These are phyloP conservation scores for Cantharellus anzutake DNA, from an alignment of 768 basidiomycete genomes.

Conservation along the genomic window DNA sequence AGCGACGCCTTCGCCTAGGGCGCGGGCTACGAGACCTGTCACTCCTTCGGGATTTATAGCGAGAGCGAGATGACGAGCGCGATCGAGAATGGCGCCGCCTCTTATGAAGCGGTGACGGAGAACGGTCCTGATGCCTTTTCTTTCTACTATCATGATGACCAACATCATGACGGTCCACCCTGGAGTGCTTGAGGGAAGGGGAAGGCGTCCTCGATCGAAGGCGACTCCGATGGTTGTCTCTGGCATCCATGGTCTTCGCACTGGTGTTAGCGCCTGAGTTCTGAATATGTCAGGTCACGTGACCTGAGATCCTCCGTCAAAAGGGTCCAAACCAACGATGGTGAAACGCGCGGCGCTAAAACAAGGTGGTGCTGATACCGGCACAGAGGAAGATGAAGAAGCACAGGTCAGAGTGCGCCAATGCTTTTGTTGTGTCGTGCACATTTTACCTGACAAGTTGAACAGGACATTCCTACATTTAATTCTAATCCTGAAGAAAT, in stretches of 20 bases:
- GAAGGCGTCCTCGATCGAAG: not conserved
- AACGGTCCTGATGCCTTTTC: not conserved
- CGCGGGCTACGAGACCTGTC: conserved; percentile 2
- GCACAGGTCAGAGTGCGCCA: not conserved
- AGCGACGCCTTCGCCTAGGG: conserved; percentile 4
- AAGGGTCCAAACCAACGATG: not conserved
- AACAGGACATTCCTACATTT: not conserved
- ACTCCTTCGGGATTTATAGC: conserved; percentile 3
- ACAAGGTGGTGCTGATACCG: conserved; percentile 1
- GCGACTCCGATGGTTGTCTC: not conserved
- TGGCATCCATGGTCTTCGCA: not conserved
- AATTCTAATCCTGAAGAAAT: conserved; percentile 2
- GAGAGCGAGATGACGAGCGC: not conserved
- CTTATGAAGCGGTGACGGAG: not conserved
- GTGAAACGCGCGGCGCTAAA: not conserved
- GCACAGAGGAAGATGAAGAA: conserved; percentile 4
- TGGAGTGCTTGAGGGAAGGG: not conserved
- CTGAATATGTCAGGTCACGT: not conserved
- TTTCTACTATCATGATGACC: not conserved
- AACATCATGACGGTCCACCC: not conserved
- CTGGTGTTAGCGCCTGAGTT: not conserved
- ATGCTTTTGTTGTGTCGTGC: not conserved
- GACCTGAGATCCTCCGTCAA: not conserved
- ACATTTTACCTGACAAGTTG: not conserved
- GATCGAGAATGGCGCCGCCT: not conserved